These are phyloP conservation scores for Citrus reticulata DNA, from an alignment of 345 rosid species.

Conservation along the genomic window DNA sequence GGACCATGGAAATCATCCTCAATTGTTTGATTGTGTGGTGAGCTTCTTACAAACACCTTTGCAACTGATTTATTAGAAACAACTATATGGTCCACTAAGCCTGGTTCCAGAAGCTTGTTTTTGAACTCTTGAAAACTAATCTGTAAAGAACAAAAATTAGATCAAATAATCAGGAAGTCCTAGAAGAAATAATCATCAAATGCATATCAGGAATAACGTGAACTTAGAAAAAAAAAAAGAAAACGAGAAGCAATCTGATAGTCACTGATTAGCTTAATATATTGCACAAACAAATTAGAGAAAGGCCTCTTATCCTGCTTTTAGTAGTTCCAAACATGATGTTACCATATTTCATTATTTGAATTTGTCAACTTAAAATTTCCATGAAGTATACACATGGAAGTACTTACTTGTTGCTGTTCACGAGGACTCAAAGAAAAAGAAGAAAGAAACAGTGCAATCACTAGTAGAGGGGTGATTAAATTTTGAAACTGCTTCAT, in stretches of 20 bases:
- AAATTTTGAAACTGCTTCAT: constrained; percentile 46
- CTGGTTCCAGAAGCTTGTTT: constrained; percentile 92
- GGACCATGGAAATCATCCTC: constrained; percentile 43
- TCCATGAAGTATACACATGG: neutral
- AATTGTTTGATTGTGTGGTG: constrained; percentile 39
- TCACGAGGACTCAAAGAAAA: constrained; percentile 46
- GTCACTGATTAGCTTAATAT: neutral
- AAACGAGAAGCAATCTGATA: neutral
- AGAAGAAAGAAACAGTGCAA: constrained; percentile 46
- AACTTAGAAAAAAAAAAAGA: neutral
- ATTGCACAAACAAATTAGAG: neutral
- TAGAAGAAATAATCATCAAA: neutral
- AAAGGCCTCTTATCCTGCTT: neutral
- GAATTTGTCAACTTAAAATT: neutral
- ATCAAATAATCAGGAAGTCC: neutral
- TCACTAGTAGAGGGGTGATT: constrained; percentile 48
- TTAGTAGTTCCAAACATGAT: neutral
- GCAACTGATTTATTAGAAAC: constrained; percentile 90
- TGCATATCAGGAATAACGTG: neutral
- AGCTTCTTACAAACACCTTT: constrained; percentile 70
- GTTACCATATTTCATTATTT: neutral
- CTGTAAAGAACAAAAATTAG: constrained; percentile 34
- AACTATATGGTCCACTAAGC: constrained; percentile 87
- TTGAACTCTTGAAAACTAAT: constrained; percentile 97
- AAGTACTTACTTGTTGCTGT: constrained; percentile 56